phyloP scores from a whole-genome alignment of 768 basidiomycete species.

The Amanita rimosa region DNA sequence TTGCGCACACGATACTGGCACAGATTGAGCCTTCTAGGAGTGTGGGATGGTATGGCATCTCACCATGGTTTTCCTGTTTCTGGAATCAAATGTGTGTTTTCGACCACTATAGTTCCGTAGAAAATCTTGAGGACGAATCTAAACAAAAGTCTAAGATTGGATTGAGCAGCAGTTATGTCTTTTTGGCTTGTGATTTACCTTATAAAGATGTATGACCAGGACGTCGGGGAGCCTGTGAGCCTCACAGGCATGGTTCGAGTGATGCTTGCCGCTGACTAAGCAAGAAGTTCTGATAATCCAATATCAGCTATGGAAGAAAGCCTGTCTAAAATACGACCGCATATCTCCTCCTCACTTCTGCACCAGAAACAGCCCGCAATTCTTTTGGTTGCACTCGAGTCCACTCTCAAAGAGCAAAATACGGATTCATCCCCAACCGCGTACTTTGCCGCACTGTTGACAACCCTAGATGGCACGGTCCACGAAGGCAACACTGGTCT shows the following conservation, averaged over 20 bases:
- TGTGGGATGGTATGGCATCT: constrained; percentile 1
- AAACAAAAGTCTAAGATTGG: constrained; percentile 44
- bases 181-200: constrained; percentile 28
- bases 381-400: constrained; percentile 77
- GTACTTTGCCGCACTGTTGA: constrained; percentile 88
- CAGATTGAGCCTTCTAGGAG: background rate
- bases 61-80: constrained; percentile 67
- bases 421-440: constrained; percentile 71
- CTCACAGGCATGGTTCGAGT: constrained; percentile 1
- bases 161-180: background rate
- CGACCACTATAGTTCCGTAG: constrained; percentile 81
- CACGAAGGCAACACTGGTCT: constrained; percentile 41
- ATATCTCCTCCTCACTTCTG: constrained; percentile 66
- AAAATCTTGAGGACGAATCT: constrained; percentile 84
- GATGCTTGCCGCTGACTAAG: constrained; percentile 16
- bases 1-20: constrained; percentile 72
- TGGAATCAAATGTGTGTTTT: constrained; percentile 64
- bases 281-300: constrained; percentile 17
- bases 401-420: constrained; percentile 59
- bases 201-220: constrained; percentile 60
- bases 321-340: constrained; percentile 78
- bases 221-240: constrained; percentile 17
- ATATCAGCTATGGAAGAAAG: constrained; percentile 40
- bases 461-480: constrained; percentile 70
- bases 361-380: constrained; percentile 88